Base-by-base conservation (phyloP, 176 grass and related monocot genomes). In the Dendrocalamus sinicus region DNA sequence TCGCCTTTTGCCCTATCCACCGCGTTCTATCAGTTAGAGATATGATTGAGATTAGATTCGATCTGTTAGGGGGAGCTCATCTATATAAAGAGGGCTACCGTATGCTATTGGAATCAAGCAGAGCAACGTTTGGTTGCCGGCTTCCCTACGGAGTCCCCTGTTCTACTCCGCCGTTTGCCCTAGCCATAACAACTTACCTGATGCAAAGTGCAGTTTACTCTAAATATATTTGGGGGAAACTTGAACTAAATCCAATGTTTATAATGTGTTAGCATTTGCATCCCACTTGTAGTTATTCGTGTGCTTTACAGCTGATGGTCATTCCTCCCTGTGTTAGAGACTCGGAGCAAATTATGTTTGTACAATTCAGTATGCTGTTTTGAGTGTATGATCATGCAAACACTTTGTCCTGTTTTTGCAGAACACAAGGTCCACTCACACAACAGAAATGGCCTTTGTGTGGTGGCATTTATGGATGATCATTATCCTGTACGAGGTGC, bases 401-500 rank as follows among this genome's bases (percentile, higher is more conserved):
- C 23, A 22, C 37, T 35, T 23, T 32, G 50, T 40, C 8, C 14
- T 81, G 3, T 48, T 58, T 68, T 70, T 90, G 54, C 86, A 98
- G 95, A 95, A 88, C 95, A 97, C 82, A 93, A 93, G 79, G 95
- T 95, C 41, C 95, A 97, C 32, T 91, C 92, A 17, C 87, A 97
- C 92, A 97, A 97, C 81, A 85, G 84, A 81, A 95, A 98, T 93
- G 87, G 91, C 46, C 87, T 98, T 22, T 93, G 93, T 80, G 91
- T 35, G 11, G 84, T 98, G 73, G 92, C 95, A 90, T 93, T 98
- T 51, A 92, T 95, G 95, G 95, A 98, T 62, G 95, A 98, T 71
- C 95, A 98, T 85, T 98, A 98, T 90, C 95, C 95, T 70, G 84
- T 98, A 57, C 76, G 95, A 87, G 93, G 93, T 73, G 95, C 95